Evolutionary conservation across 257 asterid species (phyloP), one percentile per base, ranked within the genome.

Genomic region (Fraxinus americana): DNA sequence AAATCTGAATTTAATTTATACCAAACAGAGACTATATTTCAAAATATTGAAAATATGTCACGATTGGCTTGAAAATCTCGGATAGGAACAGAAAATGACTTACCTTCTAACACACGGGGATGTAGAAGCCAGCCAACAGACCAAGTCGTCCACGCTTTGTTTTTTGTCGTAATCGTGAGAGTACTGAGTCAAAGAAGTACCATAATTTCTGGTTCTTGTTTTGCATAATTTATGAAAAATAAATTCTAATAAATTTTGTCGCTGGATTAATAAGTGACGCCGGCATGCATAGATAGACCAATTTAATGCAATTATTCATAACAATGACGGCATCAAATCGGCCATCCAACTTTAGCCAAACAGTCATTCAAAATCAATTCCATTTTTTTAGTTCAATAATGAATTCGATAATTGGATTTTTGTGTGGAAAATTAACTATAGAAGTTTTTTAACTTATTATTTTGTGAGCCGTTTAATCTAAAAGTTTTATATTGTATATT

Each of bases 311-410:
- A n/a, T 59, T 59, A 59, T 59, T 59, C 7, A 59, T 59, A 21
- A n/a, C 30, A 59, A 59, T 59, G 67, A 30, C 29, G 29, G 67
- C 29, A 59, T n/a, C 67, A 59, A 59, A 57, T 57, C 66, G 66
- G 27, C 13, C 29, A 57, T 57, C 12, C 27, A 57, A 54, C 25
- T 54, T 54, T 54, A n/a, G 13, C 27, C 65, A 54, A 54, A 19
- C 11, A 1, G 5, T 54, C 27, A 54, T 54, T 54, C 29, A 57
- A 19, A 57, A 45, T 45, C 5, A 45, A 45, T 45, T 12, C 7
- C 7, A 13, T 14, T 45, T 48, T 48, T 48, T 13, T 0, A 48
- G n/a, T 48, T 14, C n/a, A 48, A 48, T 48, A 48, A 48, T 14
- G 13, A 48, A 48, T 14, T 43, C 50, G n/a, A 48, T 14, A 48